Base-by-base conservation (phyloP, 306 rosid species). In the Dryas alaskensis region DNA sequence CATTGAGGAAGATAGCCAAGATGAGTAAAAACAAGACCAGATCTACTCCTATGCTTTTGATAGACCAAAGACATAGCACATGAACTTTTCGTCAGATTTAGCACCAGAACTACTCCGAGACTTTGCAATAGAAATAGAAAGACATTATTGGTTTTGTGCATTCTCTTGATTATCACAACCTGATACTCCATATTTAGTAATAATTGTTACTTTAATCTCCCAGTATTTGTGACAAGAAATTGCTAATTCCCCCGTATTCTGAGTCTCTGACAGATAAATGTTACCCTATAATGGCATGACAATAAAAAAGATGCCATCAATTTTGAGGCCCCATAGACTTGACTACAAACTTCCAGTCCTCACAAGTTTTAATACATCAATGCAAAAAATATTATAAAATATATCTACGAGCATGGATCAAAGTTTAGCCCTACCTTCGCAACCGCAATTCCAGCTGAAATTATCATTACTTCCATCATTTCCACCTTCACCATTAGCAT, bases 361-460 rank as follows among this genome's bases (percentile, higher is more conserved):
- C 45, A 31, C 22, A 47, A 63, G 27, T n/a, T 44, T 17, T n/a
- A 53, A 53, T 42, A 70, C 19, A 31, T 11, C 14, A 60, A 47
- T 16, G 60, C 76, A 27, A 16, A 37, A 51, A 37, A 8, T 37
- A 14, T 14, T 5, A 1, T 52, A 67, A 51, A 59, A 68, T 43
- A 61, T 69, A 42, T 27, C 14, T 50, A 43, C n/a, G 31, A 74
- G 68, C 54, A 70, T 69, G 80, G 71, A 39, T 65, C 44, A 27
- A 39, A 51, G 49, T 75, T 79, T 66, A 65, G 71, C 66, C 69
- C 14, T 83, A 94, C 99, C 99, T 89, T 94, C 99, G 13, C 70
- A 76, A 85, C 99, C 99, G 86, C 96, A 94, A 76, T 94, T 94
- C 99, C 97, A 92, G 85, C 99, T 92, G 37, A 88, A 84, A 84